A percentile compares a stretch with the other conserved stretches of the same genome.
Evolutionary conservation across 176 grass and related monocot genomes (phyloP).

Genomic region (Raddia distichophylla): DNA sequence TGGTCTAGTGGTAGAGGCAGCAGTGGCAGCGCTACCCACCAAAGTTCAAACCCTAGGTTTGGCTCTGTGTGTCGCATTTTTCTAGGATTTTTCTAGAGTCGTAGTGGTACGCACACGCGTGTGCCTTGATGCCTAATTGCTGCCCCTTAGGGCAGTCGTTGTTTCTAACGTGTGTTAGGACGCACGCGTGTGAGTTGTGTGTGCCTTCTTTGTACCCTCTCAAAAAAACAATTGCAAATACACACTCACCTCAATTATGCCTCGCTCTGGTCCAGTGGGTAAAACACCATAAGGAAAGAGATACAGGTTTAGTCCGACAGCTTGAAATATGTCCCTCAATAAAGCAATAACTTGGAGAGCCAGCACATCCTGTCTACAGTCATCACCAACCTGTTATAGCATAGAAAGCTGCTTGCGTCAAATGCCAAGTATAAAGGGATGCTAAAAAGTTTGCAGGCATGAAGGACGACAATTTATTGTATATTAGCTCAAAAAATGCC

Average conservation of each 20-base stretch:
- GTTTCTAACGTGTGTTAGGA: too few relatives aligned
- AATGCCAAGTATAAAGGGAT: slow-evolving; percentile 18
- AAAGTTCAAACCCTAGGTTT: too few relatives aligned
- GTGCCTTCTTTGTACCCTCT: too few relatives aligned
- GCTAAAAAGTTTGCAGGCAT: slow-evolving; percentile 21
- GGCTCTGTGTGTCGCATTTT: too few relatives aligned
- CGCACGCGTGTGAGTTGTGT: too few relatives aligned
- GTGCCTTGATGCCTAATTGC: too few relatives aligned
- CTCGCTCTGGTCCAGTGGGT: slow-evolving; percentile 86
- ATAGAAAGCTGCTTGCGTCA: slow-evolving; percentile 41
- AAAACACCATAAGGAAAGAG: slow-evolving; percentile 97
- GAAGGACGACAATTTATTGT: background rate
- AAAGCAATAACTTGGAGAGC: slow-evolving; percentile 96
- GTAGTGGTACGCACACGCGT: too few relatives aligned
- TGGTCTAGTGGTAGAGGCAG: too few relatives aligned
- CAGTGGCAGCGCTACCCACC: too few relatives aligned
- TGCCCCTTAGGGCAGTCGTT: too few relatives aligned
- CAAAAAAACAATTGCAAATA: slow-evolving; percentile 3
- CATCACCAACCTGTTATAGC: slow-evolving; percentile 91
- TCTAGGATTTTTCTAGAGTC: too few relatives aligned
- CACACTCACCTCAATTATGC: slow-evolving; percentile 89
- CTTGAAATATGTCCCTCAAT: slow-evolving; percentile 89
- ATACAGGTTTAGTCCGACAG: slow-evolving; percentile 93
- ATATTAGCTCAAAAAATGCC: slow-evolving; percentile 29
- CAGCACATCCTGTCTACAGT: slow-evolving; percentile 99